Conservation (phyloP, 768 basidiomycete species). For the Neoboletus subvelutipes region DNA sequence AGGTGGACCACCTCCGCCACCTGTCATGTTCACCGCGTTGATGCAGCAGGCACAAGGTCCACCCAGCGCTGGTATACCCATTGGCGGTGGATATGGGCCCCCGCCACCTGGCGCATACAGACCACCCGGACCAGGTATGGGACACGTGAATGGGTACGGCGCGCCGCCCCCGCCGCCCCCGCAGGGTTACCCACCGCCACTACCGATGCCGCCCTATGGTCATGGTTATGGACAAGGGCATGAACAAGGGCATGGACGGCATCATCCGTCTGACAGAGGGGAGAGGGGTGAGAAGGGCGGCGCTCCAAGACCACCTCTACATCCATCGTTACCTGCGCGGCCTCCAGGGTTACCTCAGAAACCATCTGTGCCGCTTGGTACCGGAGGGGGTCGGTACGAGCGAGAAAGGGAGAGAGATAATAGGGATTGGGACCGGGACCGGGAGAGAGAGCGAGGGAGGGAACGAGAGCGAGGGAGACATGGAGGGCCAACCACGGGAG, state of each 20-base stretch:
- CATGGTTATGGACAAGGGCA: constrained; percentile 11
- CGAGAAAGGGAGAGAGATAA: constrained; percentile 16
- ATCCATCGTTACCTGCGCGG: constrained; percentile 22
- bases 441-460: constrained; percentile 16
- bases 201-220: constrained; percentile 11
- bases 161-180: constrained; percentile 11
- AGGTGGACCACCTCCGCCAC: constrained; percentile 25
- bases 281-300: constrained; percentile 15
- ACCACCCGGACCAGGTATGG: constrained; percentile 8
- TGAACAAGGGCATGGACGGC: constrained; percentile 13
- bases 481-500: constrained; percentile 10
- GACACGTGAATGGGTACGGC: constrained; percentile 18
- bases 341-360: constrained; percentile 22
- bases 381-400: constrained; percentile 18
- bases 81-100: constrained; percentile 13
- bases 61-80: constrained; percentile 5
- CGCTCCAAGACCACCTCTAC: constrained; percentile 5
- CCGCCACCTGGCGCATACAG: constrained; percentile 17
- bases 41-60: constrained; percentile 28
- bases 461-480: constrained; percentile 21
- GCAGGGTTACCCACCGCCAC: constrained; percentile 20
- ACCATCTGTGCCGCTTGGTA: constrained; percentile 15
- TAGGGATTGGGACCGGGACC: constrained; percentile 4
- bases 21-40: constrained; percentile 30
- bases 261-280: constrained; percentile 15